Base-by-base conservation (phyloP, 441 rosid species). In the Erodium texanum region DNA sequence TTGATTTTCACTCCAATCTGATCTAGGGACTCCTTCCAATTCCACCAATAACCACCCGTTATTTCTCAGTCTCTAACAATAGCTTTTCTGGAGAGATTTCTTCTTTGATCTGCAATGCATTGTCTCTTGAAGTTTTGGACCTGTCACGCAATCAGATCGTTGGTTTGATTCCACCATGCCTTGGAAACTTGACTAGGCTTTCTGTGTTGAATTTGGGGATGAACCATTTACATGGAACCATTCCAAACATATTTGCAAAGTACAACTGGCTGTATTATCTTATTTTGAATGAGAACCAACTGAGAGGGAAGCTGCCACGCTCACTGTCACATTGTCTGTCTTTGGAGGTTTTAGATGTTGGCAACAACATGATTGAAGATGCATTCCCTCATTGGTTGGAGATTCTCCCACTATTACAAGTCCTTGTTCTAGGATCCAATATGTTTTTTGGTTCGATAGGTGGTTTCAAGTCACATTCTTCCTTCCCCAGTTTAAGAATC, bases 341-440 rank as follows among this genome's bases (percentile, higher is more conserved):
- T 3, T 43, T 43, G 50, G 50, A 43, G 14, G 50, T 43, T 43
- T 43, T 43, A 43, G 50, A 43, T 43, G 11, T n/a, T n/a, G n/a
- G n/a, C n/a, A n/a, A n/a, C n/a, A n/a, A n/a, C n/a, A n/a, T n/a
- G n/a, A n/a, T n/a, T n/a, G n/a, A n/a, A n/a, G n/a, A n/a, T n/a
- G n/a, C n/a, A n/a, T n/a, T n/a, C n/a, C n/a, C n/a, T n/a, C 2
- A 0, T 41, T 74, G 80, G 82, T 36, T 68, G 48, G 74, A 12
- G 18, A 20, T 3, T 12, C 72, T 70, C n/a, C 58, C 66, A 0
- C 43, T 15, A 0, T n/a, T 74, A 29, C 56, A 43, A 24, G 71
- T 76, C 27, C 72, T 79, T 9, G 11, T 56, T 23, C 22, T 69
- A 48, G 8, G 70, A 43, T 70, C 67, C 1, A 80, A 74, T 50